Evolutionary conservation across 2,329 filamentous ascomycete species (phyloP), one percentile per base, ranked within the genome.

Genomic region (Talaromyces sp.): DNA sequence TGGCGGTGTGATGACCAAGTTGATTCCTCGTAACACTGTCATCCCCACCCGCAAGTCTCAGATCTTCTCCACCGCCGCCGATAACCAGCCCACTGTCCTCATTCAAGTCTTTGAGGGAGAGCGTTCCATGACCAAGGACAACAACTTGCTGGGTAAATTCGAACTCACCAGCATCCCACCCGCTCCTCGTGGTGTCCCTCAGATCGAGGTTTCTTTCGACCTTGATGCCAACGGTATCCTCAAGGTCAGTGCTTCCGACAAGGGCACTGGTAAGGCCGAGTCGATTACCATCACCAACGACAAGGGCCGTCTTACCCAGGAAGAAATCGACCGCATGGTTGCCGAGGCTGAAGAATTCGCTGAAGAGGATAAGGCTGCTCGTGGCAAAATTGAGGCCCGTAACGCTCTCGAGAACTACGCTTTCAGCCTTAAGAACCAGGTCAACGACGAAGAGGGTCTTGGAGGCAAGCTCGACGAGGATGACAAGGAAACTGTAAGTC

Each of bases 321-420:
- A 99, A 69, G 94, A 99, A 79, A 99, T 99, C 70, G 93, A 97
- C 79, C 94, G 94, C 79, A 99, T 99, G 94, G 92, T 99, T 66
- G 88, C 89, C 69, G 94, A 99, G 81, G 94, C 94, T 63, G 94
- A 97, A 87, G 91, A 97, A 82, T 97, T 92, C 77, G 94, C 94
- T 74, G 94, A 99, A 79, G 94, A 97, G 81, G 94, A 99, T 84
- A 97, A 97, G 87, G 92, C 92, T 65, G 95, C 91, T 73, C 91
- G 92, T 75, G 91, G 94, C 83, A 92, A 92, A 81, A 96, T 99
- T 70, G 92, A 97, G 83, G 89, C 92, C 70, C 89, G 93, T 75
- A 97, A 99, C 81, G 87, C 88, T 69, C 89, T 99, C 64, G 94
- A 99, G 87, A 97, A 97, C 88, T 99, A 97, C 81, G 92, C 92